Base-by-base conservation (phyloP, 2,329 filamentous ascomycete species). In the Cladosporium austrohemisphaericum region DNA sequence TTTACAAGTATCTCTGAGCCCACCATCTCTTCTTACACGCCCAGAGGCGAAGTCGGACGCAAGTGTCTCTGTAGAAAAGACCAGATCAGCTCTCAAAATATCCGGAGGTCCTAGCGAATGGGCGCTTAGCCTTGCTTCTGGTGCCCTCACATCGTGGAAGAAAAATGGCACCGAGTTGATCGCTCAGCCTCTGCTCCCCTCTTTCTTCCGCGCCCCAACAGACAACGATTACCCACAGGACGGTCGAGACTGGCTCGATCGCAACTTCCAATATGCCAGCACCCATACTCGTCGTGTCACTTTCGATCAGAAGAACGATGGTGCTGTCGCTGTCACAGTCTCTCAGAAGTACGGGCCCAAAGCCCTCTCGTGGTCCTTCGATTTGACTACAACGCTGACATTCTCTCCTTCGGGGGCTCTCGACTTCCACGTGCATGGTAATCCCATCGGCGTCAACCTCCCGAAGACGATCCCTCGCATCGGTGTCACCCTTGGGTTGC, bases 191-290 rank as follows among this genome's bases (percentile, higher is more conserved):
- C 25, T 61, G 3, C 48, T 55, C 22, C 55, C 58, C 4, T 56
- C 44, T 5, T 79, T 86, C 65, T 85, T 81, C 75, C 79, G 83
- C 4, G 78, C 83, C 0, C 75, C 76, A 11, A 86, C 82, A 0
- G 80, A 86, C 63, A 86, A 86, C 57, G 83, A 86, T 58, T 68
- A 70, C 0, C 73, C 77, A 0, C 60, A 66, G 13, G 76, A 79
- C 9, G 71, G 77, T 3, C 74, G 72, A 4, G 79, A 84, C 55
- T 86, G 83, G 82, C 67, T 73, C 36, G 53, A 56, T 2, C 43
- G 41, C 16, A 47, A 55, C 13, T 35, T 62, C 3, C 54, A 59
- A 26, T 46, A 57, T 3, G 60, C 58, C 2, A 50, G 16, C 14
- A 20, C 54, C 0, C 50, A 60, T 31, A 60, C 56, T 8, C 52